Conservation (phyloP, 2,329 filamentous ascomycete species). For the Davidsoniella eucalypti region DNA sequence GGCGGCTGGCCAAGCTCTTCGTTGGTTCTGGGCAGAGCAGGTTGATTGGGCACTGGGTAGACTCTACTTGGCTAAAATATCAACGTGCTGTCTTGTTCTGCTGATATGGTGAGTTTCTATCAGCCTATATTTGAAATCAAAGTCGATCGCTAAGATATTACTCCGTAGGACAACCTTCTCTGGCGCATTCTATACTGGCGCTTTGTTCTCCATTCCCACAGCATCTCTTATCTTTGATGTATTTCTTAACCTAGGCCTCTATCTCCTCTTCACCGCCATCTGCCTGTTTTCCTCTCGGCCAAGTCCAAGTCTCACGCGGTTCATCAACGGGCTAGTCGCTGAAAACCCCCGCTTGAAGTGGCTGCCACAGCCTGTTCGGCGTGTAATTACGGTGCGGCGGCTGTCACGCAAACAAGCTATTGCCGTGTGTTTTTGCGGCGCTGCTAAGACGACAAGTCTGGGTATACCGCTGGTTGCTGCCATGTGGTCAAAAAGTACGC, state of each 20-base stretch:
- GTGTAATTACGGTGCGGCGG: slow-evolving; percentile 30
- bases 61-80: slow-evolving; percentile 34
- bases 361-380: slow-evolving; percentile 19
- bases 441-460: slow-evolving; percentile 55
- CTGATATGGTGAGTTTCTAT: slow-evolving; percentile 29
- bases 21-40: slow-evolving; percentile 31
- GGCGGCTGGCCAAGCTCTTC: slow-evolving; percentile 41
- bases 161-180: slow-evolving; percentile 43
- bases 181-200: slow-evolving; percentile 46
- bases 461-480: slow-evolving; percentile 51
- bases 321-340: slow-evolving; percentile 21
- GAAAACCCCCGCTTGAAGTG: slow-evolving; percentile 17
- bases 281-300: slow-evolving; percentile 37
- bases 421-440: slow-evolving; percentile 56
- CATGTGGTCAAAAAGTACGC: slow-evolving; percentile 44
- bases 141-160: no score
- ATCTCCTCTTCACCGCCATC: slow-evolving; percentile 43
- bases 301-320: slow-evolving; percentile 19
- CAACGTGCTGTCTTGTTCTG: slow-evolving; percentile 29
- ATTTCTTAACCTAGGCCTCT: slow-evolving; percentile 49
- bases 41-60: slow-evolving; percentile 37
- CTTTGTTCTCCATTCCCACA: slow-evolving; percentile 39
- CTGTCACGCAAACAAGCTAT: slow-evolving; percentile 46
- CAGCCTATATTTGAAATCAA: slow-evolving; percentile 13
- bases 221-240: slow-evolving; percentile 50